These are phyloP conservation scores for Botrytis medusae DNA, from an alignment of 2,329 filamentous ascomycete species.

Conservation along the genomic window DNA sequence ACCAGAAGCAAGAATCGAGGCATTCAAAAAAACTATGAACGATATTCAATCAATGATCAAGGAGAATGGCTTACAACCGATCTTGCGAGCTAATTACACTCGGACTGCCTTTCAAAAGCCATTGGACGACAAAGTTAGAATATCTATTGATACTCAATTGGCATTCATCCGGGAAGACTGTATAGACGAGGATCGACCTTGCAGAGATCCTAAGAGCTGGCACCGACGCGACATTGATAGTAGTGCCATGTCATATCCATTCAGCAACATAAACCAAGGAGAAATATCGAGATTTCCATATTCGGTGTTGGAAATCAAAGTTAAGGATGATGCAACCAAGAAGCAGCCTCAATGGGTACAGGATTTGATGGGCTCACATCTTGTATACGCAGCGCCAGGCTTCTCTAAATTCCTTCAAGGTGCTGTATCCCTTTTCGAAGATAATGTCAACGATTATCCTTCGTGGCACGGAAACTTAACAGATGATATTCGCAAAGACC, in stretches of 20 bases:
- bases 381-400: constrained; percentile 82
- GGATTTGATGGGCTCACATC: constrained; percentile 87
- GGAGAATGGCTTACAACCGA: constrained; percentile 74
- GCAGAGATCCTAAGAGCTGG: constrained; percentile 85
- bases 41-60: constrained; percentile 80
- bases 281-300: constrained; percentile 91
- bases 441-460: constrained; percentile 92
- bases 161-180: constrained; percentile 80
- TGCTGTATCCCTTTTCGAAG: constrained; percentile 86
- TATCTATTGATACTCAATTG: constrained; percentile 90
- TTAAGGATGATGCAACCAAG: constrained; percentile 63
- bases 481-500: constrained; percentile 90
- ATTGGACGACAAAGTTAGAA: constrained; percentile 82
- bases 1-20: constrained; percentile 62
- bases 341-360: constrained; percentile 83
- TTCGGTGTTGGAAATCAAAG: constrained; percentile 88
- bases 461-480: constrained; percentile 95
- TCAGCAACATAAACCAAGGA: constrained; percentile 81
- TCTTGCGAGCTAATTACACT: constrained; percentile 88
- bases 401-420: constrained; percentile 99
- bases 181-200: constrained; percentile 79
- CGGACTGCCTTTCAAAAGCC: constrained; percentile 97
- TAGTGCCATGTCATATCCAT: constrained; percentile 79
- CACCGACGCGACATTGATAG: constrained; percentile 89
- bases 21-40: constrained; percentile 69